Evolutionary conservation across 345 rosid species (phyloP).

Genomic region (Bruguiera sexangula): DNA sequence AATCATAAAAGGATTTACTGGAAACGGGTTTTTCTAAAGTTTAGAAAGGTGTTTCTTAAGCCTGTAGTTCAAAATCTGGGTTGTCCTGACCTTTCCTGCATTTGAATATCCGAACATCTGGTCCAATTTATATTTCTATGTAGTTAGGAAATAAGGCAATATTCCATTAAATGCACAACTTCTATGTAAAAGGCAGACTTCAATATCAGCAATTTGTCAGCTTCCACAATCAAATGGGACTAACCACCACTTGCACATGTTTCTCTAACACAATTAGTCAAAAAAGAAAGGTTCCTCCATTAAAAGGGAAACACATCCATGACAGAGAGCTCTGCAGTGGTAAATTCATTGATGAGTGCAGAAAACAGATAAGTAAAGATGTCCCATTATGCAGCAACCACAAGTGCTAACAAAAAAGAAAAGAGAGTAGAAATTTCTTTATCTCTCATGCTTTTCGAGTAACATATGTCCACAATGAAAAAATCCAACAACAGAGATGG

Average conservation of each 20-base stretch:
- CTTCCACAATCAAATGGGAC: background rate
- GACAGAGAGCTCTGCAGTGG: background rate
- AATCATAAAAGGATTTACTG: background rate
- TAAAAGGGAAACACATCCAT: background rate
- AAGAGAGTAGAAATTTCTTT: background rate
- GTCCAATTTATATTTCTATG: background rate
- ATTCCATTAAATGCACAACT: background rate
- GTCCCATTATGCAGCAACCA: background rate
- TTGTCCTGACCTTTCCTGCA: too few relatives aligned
- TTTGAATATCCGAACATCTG: too few relatives aligned
- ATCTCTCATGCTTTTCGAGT: too few relatives aligned
- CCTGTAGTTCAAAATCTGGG: too few relatives aligned
- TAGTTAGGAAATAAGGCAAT: background rate
- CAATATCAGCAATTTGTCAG: background rate
- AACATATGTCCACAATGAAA: too few relatives aligned
- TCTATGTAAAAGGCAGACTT: background rate
- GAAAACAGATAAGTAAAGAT: background rate
- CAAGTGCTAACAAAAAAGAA: background rate
- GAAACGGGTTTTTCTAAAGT: background rate
- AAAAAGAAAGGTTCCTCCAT: background rate
- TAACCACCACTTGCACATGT: background rate
- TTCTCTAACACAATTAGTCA: background rate
- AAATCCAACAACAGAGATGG: background rate
- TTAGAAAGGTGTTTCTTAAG: background rate
- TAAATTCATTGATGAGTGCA: background rate